Evolutionary conservation across 2,329 filamentous ascomycete species (phyloP), one percentile per base, ranked within the genome.

Genomic region (Colletotrichum chrysophilum): DNA sequence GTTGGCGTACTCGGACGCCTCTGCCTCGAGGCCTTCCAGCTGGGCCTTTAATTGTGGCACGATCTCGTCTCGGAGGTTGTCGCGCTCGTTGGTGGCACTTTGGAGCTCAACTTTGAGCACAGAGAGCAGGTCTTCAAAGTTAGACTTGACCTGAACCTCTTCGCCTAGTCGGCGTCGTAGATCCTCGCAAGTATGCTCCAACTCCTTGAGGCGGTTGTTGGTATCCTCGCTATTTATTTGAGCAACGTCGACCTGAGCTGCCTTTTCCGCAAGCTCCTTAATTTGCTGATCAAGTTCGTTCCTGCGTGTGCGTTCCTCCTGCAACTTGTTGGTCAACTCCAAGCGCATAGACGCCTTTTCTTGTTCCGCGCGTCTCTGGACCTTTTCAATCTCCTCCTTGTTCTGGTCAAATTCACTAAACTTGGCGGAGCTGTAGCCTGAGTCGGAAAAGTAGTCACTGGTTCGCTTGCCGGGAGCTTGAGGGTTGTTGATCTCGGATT

Each of bases 401-500:
- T 87, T 88, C 58, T 91, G 88, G 75, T 93, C 92, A 75, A 87
- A 87, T 62, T 95, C 93, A 76, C 94, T 93, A 81, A 93, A 94
- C 80, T 95, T 94, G 69, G 95, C 90, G 2, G 95, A 96, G 83
- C 95, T 96, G 74, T 95, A 94, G 36, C 97, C 97, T 7, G 96
- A 98, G 84, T 99, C 97, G 4, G 97, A 99, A 83, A 97, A 99
- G 86, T 99, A 98, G 85, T 99, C 97, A 85, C 97, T 98, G 12
- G 95, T 97, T 76, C 96, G 91, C 83, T 94, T 94, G 77, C 91
- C 93, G 32, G 89, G 80, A 79, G 87, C 82, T 84, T 88, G 85
- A 81, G 89, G 81, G 84, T 92, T 89, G 84, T 88, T 90, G 77
- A 89, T 89, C 81, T 98, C 96, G n/a, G 92, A 87, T 83, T 98